A percentile compares a stretch with the other conserved stretches of the same genome.
Conservation (phyloP, 2,329 filamentous ascomycete genomes). For the Fusarium bulbicola region DNA sequence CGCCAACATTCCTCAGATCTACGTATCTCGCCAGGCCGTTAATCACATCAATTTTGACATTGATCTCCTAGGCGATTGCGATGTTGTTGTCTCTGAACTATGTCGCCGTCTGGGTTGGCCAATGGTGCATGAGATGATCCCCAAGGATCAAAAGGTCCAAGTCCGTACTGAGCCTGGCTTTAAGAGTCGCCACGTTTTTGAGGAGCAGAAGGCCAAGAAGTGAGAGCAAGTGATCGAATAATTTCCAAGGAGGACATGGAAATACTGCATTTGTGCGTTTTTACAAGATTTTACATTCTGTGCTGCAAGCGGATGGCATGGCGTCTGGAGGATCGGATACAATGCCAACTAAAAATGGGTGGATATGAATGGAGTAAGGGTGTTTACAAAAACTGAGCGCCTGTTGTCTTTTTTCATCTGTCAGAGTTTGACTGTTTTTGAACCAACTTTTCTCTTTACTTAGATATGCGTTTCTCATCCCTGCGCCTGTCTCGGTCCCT, state of each 20-base stretch:
- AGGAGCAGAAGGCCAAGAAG: constrained; percentile 32
- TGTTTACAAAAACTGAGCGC: not conserved
- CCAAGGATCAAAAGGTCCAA: constrained; percentile 68
- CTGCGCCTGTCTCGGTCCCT: not conserved
- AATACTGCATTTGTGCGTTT: not conserved
- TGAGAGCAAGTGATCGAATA: not conserved
- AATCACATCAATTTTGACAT: constrained; percentile 95
- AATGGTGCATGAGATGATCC: constrained; percentile 83
- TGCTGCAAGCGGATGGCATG: constrained; percentile 29
- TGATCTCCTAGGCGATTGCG: constrained; percentile 94
- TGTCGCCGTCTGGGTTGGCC: constrained; percentile 84
- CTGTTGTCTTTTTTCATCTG: not conserved
- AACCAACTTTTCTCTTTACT: not conserved
- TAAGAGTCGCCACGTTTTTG: constrained; percentile 51
- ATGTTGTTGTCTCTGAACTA: constrained; percentile 87
- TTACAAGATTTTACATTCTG: constrained; percentile 1
- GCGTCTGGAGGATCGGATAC: constrained; percentile 31
- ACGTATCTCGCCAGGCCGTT: constrained; percentile 86
- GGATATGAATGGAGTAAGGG: constrained; percentile 30
- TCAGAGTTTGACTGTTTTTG: not conserved
- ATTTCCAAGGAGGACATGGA: not conserved
- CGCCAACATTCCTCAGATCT: constrained; percentile 85
- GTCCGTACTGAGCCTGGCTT: constrained; percentile 54
- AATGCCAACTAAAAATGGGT: constrained; percentile 24
- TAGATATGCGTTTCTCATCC: not conserved